Conservation (phyloP, 148 eudicot genomes). For the Pouteria glomerata region DNA sequence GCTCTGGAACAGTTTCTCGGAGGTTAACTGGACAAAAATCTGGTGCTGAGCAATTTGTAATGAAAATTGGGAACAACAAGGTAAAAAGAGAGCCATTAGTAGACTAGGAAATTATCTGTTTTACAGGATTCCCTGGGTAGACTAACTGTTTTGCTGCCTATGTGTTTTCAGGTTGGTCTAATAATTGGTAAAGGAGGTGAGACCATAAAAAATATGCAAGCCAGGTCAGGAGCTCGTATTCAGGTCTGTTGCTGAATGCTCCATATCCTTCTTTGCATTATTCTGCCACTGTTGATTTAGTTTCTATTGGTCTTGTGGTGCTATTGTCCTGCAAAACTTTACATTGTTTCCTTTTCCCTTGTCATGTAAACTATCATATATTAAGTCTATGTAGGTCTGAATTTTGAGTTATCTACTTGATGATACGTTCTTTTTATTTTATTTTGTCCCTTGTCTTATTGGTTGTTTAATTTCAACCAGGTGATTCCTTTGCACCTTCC, state of each 20-base stretch:
- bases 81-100: conserved; percentile 19
- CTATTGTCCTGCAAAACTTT: background rate
- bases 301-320: background rate
- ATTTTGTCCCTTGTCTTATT: background rate
- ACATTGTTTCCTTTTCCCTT: background rate
- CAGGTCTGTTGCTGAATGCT: conserved; percentile 45
- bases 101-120: background rate
- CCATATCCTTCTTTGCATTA: background rate
- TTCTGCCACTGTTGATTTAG: background rate
- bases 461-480: conserved; percentile 27
- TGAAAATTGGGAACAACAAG: conserved; percentile 79
- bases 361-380: background rate
- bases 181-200: conserved; percentile 97
- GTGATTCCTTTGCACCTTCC: conserved; percentile 84
- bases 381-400: background rate
- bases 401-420: background rate
- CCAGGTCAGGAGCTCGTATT: conserved; percentile 76
- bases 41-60: conserved; percentile 52
- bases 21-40: conserved; percentile 40
- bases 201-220: conserved; percentile 85
- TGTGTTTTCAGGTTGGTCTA: conserved; percentile 70
- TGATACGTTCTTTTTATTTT: background rate
- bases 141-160: conserved; percentile 1
- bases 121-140: background rate
- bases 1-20: conserved; percentile 63